These are phyloP conservation scores for Polysphondylium violaceum DNA, from an alignment of 78 protist genomes.

Conservation along the genomic window DNA sequence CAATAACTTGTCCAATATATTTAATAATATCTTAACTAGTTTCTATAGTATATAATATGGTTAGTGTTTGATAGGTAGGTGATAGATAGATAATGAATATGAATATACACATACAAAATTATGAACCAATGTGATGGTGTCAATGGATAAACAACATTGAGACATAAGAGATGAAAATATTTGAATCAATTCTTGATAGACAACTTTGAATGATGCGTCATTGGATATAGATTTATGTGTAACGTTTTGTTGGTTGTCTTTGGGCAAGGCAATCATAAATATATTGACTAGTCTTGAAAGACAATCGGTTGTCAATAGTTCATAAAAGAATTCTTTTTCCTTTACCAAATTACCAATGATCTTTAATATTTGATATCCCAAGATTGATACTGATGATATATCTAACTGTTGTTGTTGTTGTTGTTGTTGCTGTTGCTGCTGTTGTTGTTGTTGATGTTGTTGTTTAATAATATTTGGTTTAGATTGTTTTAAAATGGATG, in stretches of 20 bases:
- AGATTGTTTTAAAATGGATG: neutral
- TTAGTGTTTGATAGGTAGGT: neutral
- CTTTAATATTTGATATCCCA: constrained; percentile 41
- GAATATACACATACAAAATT: constrained; percentile 15
- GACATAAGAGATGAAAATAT: constrained; percentile 66
- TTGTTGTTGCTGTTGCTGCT: neutral
- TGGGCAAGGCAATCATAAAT: neutral
- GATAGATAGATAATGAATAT: neutral
- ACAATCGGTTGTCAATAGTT: constrained; percentile 27
- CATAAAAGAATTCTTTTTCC: constrained; percentile 23
- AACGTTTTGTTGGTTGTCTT: neutral
- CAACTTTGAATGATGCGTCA: constrained; percentile 10
- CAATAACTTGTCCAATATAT: constrained; percentile 23
- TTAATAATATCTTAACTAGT: constrained; percentile 42
- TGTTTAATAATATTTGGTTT: neutral
- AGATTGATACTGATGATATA: constrained; percentile 3
- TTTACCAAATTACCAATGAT: constrained; percentile 38
- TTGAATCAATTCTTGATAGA: constrained; percentile 19
- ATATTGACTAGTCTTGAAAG: neutral
- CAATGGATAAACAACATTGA: constrained; percentile 40
- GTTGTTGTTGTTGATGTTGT: constrained; percentile 11
- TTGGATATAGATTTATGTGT: neutral
- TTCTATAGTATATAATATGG: constrained; percentile 29
- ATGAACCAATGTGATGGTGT: constrained; percentile 40
- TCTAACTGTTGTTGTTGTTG: constrained; percentile 15